Evolutionary conservation across 306 rosid genomes (phyloP), one percentile per base, ranked within the genome.

Genomic region (Dalbergia oliveri): DNA sequence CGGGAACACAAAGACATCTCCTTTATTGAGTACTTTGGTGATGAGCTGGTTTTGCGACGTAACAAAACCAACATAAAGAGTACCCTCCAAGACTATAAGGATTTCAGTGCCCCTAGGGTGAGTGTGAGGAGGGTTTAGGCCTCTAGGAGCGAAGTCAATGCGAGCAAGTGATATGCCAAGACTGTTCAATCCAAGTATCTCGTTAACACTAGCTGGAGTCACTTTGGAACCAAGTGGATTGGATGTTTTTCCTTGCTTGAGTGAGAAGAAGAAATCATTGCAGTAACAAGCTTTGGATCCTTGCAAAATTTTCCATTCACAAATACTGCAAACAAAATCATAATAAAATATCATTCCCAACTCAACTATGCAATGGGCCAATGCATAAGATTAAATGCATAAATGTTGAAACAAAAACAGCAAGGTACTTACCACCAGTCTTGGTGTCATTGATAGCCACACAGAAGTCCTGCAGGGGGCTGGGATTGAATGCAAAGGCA

Each of bases 281-380:
- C 37, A 1, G 26, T 66, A 13, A 5, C 85, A 7, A 31, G 49
- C 18, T 76, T 76, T 21, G 88, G 88, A 35, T 84, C 79, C 80
- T 80, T 81, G 67, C 85, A 80, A n/a, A 84, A 76, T 13, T 76
- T 84, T 47, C 85, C 88, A 64, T 84, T 84, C 61, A 84, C 85
- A 47, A 84, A 84, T 21, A 80, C 85, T 80, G 80, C 14, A 54
- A 10, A 44, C 26, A 71, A 43, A 11, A 4, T 21, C 1, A 34
- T 31, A 69, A 9, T 10, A 43, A 0, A 21, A 14, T n/a, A 21
- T 49, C 53, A 31, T 4, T 35, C 37, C 39, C 18, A 57, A 21
- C 23, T 1, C 23, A 21, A 0, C 0, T 3, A 3, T 10, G 0
- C 10, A n/a, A n/a, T n/a, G n/a, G 45, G 5, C 45, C 45, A 41